Base-by-base conservation (phyloP, 2,329 filamentous ascomycete genomes). In the Amylocarpus encephaloides region DNA sequence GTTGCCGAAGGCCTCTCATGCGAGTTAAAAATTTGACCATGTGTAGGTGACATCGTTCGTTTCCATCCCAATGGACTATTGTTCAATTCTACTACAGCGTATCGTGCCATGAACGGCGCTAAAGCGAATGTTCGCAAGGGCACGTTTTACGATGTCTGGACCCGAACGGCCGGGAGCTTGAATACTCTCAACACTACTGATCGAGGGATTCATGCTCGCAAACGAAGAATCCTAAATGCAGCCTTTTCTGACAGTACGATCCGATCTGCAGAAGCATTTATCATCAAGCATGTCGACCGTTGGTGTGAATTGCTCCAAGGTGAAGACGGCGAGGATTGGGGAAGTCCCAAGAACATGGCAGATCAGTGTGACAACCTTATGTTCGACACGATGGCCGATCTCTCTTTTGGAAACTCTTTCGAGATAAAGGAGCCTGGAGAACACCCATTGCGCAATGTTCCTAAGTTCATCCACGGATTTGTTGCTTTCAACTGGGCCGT, bases 111-210 rank as follows among this genome's bases (percentile, higher is more conserved):
- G 19, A 34, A 50, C 18, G 36, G 26, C 32, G 22, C 33, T 13
- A 52, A 48, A 34, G 44, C 44, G 12, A 52, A 52, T 30, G 43
- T 49, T 12, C 32, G 48, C 15, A 52, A 52, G 26, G 33, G 13
- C 29, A 10, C 22, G 9, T 52, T 33, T 9, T 52, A 52, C 15
- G 32, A 16, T n/a, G 34, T 41, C 9, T 46, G 6, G 16, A 19
- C 18, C 10, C 38, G 26, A 15, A 33, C 22, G 42, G 18, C 22
- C 2, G 6, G 43, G 3, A 19, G 15, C 15, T 11, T 15, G 12
- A 49, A 44, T 36, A 41, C 46, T 19, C 41, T 49, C 12, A 46
- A 6, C 9, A 38, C 19, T 12, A 22, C 12, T 19, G 41, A 46
- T 22, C 18, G 13, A 1, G 22, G 45, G 15, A 18, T 30, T 15